These are phyloP conservation scores for Cytospora piceicola DNA, from an alignment of 2,329 filamentous ascomycete species.

Conservation along the genomic window DNA sequence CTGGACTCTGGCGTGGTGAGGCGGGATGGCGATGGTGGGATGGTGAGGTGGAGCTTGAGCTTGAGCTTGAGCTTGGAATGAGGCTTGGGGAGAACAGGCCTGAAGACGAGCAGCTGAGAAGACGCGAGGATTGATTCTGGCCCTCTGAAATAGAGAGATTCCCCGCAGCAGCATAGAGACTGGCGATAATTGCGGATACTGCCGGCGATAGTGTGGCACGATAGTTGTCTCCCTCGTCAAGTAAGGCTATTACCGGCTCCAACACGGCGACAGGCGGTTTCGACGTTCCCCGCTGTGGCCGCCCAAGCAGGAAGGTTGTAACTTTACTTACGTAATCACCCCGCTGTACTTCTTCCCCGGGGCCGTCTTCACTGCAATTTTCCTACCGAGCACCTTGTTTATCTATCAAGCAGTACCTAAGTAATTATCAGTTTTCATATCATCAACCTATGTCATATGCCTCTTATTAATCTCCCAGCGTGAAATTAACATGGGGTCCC, in stretches of 20 bases:
- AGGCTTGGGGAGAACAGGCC: constrained; percentile 17
- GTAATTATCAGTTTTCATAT: too few relatives aligned
- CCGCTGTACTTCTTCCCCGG: background rate
- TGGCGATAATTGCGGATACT: constrained; percentile 10
- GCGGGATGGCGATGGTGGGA: constrained; percentile 7
- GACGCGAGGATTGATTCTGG: constrained; percentile 16
- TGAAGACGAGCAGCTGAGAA: constrained; percentile 11
- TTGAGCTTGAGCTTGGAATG: constrained; percentile 2
- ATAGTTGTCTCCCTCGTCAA: constrained; percentile 18
- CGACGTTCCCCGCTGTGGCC: background rate
- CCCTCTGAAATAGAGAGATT: constrained; percentile 24
- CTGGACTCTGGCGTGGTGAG: constrained; percentile 19
- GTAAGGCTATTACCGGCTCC: constrained; percentile 24
- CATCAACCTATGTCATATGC: too few relatives aligned
- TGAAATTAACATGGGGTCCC: too few relatives aligned
- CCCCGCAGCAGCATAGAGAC: constrained; percentile 28
- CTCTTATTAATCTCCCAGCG: too few relatives aligned
- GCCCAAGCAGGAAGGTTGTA: constrained; percentile 10
- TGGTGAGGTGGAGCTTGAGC: constrained; percentile 4
- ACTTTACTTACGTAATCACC: background rate
- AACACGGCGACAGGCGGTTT: background rate
- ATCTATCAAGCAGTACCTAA: too few relatives aligned
- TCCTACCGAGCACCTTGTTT: too few relatives aligned
- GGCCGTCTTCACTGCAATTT: background rate
- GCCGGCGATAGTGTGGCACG: constrained; percentile 24